These are phyloP conservation scores for Striga asiatica DNA, from an alignment of 257 asterid genomes.

Conservation along the genomic window DNA sequence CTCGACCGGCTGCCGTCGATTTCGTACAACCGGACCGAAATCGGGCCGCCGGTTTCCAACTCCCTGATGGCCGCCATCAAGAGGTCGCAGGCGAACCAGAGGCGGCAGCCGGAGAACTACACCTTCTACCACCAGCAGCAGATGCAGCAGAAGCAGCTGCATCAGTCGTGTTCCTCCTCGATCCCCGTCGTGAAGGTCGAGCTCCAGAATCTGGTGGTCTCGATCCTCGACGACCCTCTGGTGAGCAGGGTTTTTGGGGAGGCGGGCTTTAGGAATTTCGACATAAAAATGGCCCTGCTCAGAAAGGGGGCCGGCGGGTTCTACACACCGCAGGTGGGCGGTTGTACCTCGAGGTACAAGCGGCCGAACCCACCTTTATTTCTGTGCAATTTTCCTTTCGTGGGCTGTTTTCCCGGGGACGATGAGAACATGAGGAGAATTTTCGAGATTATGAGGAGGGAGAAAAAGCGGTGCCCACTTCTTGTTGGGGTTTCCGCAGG, in stretches of 20 bases:
- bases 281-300: slow-evolving; percentile 57
- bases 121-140: slow-evolving; percentile 53
- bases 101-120: slow-evolving; percentile 78
- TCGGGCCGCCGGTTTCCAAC: slow-evolving; percentile 74
- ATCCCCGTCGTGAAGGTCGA: slow-evolving; percentile 68
- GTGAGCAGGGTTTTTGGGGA: slow-evolving; percentile 85
- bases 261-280: slow-evolving; percentile 78
- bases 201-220: slow-evolving; percentile 51
- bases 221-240: slow-evolving; percentile 80
- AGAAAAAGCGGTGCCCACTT: slow-evolving; percentile 49
- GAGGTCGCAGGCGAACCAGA: slow-evolving; percentile 76
- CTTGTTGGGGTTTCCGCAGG: slow-evolving; percentile 57
- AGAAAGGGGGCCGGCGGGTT: slow-evolving; percentile 35
- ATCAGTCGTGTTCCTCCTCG: slow-evolving; percentile 26
- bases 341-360: slow-evolving; percentile 48
- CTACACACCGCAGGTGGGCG: slow-evolving; percentile 33
- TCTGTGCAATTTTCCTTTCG: slow-evolving; percentile 62
- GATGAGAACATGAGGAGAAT: slow-evolving; percentile 59
- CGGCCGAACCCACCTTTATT: slow-evolving; percentile 52
- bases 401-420: slow-evolving; percentile 38
- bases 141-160: slow-evolving; percentile 24
- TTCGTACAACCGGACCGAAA: slow-evolving; percentile 23
- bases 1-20: slow-evolving; percentile 57
- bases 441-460: slow-evolving; percentile 47
- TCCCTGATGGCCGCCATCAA: slow-evolving; percentile 90